These are phyloP conservation scores for Termitomyces heimii DNA, from an alignment of 768 basidiomycete species.

Conservation along the genomic window DNA sequence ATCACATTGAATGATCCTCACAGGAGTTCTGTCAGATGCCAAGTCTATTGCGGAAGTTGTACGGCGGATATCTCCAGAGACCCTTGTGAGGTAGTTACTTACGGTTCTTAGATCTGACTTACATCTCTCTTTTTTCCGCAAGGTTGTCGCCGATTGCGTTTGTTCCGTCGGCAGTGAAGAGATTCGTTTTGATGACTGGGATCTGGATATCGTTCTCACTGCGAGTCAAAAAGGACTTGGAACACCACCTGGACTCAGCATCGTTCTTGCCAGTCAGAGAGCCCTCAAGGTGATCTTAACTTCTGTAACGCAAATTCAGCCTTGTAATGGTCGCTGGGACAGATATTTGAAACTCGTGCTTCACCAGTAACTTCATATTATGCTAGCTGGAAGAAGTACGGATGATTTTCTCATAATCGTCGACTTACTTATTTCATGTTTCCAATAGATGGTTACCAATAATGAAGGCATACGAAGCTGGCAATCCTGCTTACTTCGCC, in stretches of 20 bases:
- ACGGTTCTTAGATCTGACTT: not conserved
- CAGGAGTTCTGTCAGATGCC: slow-evolving; percentile 82
- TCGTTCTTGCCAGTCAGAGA: slow-evolving; percentile 73
- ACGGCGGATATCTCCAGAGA: slow-evolving; percentile 73
- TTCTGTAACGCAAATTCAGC: not conserved
- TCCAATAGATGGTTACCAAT: slow-evolving; percentile 75
- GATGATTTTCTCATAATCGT: not conserved
- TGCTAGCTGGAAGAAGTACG: slow-evolving; percentile 80
- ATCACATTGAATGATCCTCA: slow-evolving; percentile 1
- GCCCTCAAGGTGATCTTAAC: slow-evolving; percentile 54
- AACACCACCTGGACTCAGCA: slow-evolving; percentile 87
- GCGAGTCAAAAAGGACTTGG: slow-evolving; percentile 93
- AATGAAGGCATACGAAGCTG: slow-evolving; percentile 89
- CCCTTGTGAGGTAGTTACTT: slow-evolving; percentile 46
- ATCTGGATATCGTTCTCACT: slow-evolving; percentile 79
- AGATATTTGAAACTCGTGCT: slow-evolving; percentile 58
- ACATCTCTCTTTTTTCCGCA: not conserved
- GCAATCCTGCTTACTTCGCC: slow-evolving; percentile 84
- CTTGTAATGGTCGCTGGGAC: not conserved
- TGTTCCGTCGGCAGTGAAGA: slow-evolving; percentile 96
- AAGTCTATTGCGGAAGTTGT: slow-evolving; percentile 71
- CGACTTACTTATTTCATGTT: not conserved
- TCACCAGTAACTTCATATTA: slow-evolving; percentile 75
- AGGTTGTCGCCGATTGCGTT: slow-evolving; percentile 88
- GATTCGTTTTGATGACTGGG: slow-evolving; percentile 92